Percentiles rank a stretch among this genome's conserved stretches.
These are phyloP conservation scores for Nymphaea thermarum DNA, from an alignment of 164 flowering plant species.

Conservation along the genomic window DNA sequence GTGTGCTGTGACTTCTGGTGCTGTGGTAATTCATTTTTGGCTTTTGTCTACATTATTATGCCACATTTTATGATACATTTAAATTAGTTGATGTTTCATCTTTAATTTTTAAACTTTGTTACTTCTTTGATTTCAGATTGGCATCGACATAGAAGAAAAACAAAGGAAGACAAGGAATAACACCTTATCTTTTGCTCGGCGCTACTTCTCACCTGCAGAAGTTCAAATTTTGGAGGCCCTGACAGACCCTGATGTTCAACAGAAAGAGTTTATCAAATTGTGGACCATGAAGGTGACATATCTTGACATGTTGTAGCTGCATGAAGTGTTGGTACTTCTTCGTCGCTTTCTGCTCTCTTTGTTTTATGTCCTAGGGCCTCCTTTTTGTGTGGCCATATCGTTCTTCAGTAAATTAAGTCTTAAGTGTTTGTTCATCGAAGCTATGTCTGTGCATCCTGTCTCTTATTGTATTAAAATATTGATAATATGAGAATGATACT, in stretches of 20 bases:
- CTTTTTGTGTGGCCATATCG: background rate
- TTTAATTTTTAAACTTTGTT: background rate
- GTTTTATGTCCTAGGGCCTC: background rate
- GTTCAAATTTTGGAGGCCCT: slow-evolving; percentile 37
- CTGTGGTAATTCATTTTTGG: slow-evolving; percentile 23
- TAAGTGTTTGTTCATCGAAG: too few relatives aligned
- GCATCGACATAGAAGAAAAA: slow-evolving; percentile 92
- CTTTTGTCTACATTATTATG: background rate
- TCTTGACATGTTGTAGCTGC: background rate
- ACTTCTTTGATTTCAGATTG: slow-evolving; percentile 35
- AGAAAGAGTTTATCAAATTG: slow-evolving; percentile 61
- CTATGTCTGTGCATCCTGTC: too few relatives aligned
- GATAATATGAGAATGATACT: too few relatives aligned
- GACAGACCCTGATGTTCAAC: slow-evolving; percentile 52
- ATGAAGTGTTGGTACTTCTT: too few relatives aligned
- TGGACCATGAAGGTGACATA: slow-evolving; percentile 88
- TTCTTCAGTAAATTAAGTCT: background rate
- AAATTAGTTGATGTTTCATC: background rate
- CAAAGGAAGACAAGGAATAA: slow-evolving; percentile 39
- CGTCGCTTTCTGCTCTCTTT: background rate
- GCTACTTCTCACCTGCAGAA: slow-evolving; percentile 64
- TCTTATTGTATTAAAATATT: too few relatives aligned
- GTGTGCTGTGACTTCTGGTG: slow-evolving; percentile 79
- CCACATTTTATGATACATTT: background rate
- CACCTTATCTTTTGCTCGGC: slow-evolving; percentile 54